Evolutionary conservation across 1,284 basidiomycete genomes (phyloP), one percentile per base, ranked within the genome.

Genomic region (Puccinia triticina): DNA sequence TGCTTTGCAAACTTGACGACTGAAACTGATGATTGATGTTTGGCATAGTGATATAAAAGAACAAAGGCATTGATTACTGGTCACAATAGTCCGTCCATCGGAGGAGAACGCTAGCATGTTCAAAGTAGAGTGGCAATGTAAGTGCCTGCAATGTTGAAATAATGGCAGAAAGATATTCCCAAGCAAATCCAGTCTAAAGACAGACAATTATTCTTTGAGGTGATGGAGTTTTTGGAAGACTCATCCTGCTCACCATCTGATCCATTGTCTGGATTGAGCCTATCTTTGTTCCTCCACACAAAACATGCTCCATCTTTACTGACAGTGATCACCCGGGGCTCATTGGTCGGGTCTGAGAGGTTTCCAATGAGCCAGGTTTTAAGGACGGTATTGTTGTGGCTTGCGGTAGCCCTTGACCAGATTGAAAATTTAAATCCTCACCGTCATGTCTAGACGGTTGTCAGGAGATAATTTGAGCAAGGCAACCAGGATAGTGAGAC

Each of bases 381-480:
- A 0, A 98, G 84, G 0, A 99, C 93, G 0, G 93, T 90, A 86
- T 96, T 95, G 77, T 92, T 91, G 86, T 99, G 97, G 0, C 97
- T 96, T 14, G 95, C 94, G 90, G 88, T 96, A 99, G 0, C 93
- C 94, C 85, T 96, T 93, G 0, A 96, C 87, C 0, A 95, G 95
- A 85, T 99, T 90, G 23, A 98, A 88, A 0, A 95, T 98, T 87
- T 95, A 99, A 26, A 99, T 88, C 40, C 94, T 91, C 7, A 94
- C 95, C 5, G 96, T 98, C 95, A 98, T 98, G 86, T 99, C 97
- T 84, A 93, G 91, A 18, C 97, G 99, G n/a, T n/a, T n/a, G n/a
- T n/a, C n/a, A n/a, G n/a, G n/a, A n/a, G n/a, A n/a, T n/a, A n/a
- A n/a, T n/a, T n/a, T n/a, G n/a, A n/a, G n/a, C n/a, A n/a, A n/a